Percentiles rank a stretch among this genome's conserved stretches.
These are phyloP conservation scores for Lipomyces yamadae DNA, from an alignment of 805 yeast genomes.

Conservation along the genomic window DNA sequence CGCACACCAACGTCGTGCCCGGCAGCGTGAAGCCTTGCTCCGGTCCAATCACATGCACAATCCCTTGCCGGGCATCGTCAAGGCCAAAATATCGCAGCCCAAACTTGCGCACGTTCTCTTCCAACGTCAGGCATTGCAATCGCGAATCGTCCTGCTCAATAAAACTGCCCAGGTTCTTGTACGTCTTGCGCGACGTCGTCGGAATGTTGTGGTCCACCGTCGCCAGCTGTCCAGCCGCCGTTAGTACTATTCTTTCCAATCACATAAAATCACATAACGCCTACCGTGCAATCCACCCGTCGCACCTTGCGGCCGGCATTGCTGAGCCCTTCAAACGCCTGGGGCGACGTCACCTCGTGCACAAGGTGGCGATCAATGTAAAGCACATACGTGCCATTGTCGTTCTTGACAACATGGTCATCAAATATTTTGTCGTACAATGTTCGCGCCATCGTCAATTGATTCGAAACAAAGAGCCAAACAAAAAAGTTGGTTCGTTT, in stretches of 20 bases:
- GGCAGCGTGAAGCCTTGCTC: conserved; percentile 99
- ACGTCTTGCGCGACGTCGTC: conserved; percentile 80
- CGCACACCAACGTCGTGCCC: conserved; percentile 98
- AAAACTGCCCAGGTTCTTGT: conserved; percentile 74
- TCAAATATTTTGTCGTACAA: conserved; percentile 95
- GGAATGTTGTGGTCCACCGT: conserved; percentile 76
- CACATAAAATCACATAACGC: too few species aligned
- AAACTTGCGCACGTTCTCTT: conserved; percentile 88
- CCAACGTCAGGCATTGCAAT: conserved; percentile 88
- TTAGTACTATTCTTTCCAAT: too few species aligned
- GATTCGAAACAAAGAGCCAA: conserved; percentile 19
- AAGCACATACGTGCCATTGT: conserved; percentile 80
- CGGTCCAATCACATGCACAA: conserved; percentile 98
- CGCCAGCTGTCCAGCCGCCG: conserved; percentile 34
- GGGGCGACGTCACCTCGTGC: conserved; percentile 99
- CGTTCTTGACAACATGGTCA: conserved; percentile 90
- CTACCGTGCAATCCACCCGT: conserved; percentile 55
- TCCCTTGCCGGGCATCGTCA: conserved; percentile 94
- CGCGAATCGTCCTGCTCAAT: conserved; percentile 91
- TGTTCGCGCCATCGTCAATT: conserved; percentile 60
- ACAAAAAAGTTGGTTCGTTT: too few species aligned
- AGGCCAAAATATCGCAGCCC: conserved; percentile 92
- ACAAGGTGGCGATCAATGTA: conserved; percentile 97
- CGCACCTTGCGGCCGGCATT: conserved; percentile 89
- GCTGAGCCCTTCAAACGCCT: conserved; percentile 94